Conservation (phyloP, 495 filamentous ascomycete genomes). For the Tirmania nivea region DNA sequence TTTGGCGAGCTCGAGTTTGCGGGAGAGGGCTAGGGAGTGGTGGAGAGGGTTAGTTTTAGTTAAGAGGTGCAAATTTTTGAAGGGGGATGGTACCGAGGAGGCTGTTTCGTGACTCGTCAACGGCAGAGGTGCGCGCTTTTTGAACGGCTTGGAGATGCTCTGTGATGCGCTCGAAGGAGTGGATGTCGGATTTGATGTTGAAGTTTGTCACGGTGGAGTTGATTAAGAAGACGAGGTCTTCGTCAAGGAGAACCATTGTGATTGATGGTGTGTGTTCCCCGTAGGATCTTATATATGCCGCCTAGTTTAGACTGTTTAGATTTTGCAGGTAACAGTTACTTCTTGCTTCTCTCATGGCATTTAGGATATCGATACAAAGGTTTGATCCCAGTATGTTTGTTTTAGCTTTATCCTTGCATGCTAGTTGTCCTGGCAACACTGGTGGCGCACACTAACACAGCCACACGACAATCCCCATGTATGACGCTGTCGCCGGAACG, state of each 20-base stretch:
- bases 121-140: constrained; percentile 52
- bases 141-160: constrained; percentile 60
- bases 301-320: too few relatives aligned
- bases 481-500: too few relatives aligned
- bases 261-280: neutral
- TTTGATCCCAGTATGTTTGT: too few relatives aligned
- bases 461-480: too few relatives aligned
- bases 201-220: constrained; percentile 53
- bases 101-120: constrained; percentile 29
- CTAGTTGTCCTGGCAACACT: too few relatives aligned
- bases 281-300: neutral
- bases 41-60: constrained; percentile 9
- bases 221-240: constrained; percentile 48
- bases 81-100: constrained; percentile 3
- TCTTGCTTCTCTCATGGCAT: too few relatives aligned
- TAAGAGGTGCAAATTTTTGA: neutral
- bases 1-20: constrained; percentile 30
- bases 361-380: too few relatives aligned
- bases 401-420: too few relatives aligned
- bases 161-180: constrained; percentile 65
- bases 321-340: too few relatives aligned
- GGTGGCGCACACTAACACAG: too few relatives aligned
- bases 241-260: constrained; percentile 80
- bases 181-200: constrained; percentile 72
- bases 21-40: constrained; percentile 34